A percentile compares a stretch with the other conserved stretches of the same genome.
These are phyloP conservation scores for Phytophthora aleatoria DNA, from an alignment of 352 stramenopile species.

Conservation along the genomic window DNA sequence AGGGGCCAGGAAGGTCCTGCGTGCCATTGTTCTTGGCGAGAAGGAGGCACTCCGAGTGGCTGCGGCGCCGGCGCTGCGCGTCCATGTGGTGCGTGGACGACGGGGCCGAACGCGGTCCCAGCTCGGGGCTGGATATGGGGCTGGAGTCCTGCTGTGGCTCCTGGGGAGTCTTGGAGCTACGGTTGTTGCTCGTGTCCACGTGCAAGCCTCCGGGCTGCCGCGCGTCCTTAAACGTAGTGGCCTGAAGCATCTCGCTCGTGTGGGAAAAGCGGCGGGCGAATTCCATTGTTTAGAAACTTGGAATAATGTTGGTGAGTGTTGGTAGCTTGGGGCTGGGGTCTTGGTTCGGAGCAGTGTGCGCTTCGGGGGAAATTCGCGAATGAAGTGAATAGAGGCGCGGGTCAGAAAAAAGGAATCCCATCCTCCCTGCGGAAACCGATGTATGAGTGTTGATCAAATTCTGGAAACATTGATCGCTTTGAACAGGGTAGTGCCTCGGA, in stretches of 20 bases:
- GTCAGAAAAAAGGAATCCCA: conserved; percentile 30
- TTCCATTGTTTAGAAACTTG: conserved; percentile 29
- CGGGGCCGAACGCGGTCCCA: conserved; percentile 30
- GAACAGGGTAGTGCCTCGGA: background rate
- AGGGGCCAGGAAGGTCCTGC: conserved; percentile 67
- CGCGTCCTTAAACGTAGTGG: conserved; percentile 29
- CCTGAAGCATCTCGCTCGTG: conserved; percentile 42
- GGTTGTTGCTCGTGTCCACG: conserved; percentile 58
- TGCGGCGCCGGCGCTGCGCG: conserved; percentile 59
- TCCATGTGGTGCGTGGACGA: conserved; percentile 46
- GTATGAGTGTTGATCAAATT: conserved; percentile 11
- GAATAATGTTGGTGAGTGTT: conserved; percentile 11
- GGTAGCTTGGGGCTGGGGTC: conserved; percentile 9
- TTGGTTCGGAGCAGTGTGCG: conserved; percentile 16
- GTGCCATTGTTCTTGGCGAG: conserved; percentile 62
- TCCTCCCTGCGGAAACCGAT: conserved; percentile 21
- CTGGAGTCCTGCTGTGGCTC: conserved; percentile 29
- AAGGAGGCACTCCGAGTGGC: conserved; percentile 83
- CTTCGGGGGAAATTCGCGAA: conserved; percentile 44
- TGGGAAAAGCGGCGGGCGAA: conserved; percentile 45
- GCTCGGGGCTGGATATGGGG: conserved; percentile 23
- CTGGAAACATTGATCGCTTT: conserved; percentile 13
- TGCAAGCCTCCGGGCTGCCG: conserved; percentile 34
- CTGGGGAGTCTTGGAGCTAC: conserved; percentile 29
- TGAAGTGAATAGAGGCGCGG: conserved; percentile 24